A percentile compares a stretch with the other conserved stretches of the same genome.
These are phyloP conservation scores for Ploettnerulaceae sp. DNA, from an alignment of 2,329 filamentous ascomycete species.

Conservation along the genomic window DNA sequence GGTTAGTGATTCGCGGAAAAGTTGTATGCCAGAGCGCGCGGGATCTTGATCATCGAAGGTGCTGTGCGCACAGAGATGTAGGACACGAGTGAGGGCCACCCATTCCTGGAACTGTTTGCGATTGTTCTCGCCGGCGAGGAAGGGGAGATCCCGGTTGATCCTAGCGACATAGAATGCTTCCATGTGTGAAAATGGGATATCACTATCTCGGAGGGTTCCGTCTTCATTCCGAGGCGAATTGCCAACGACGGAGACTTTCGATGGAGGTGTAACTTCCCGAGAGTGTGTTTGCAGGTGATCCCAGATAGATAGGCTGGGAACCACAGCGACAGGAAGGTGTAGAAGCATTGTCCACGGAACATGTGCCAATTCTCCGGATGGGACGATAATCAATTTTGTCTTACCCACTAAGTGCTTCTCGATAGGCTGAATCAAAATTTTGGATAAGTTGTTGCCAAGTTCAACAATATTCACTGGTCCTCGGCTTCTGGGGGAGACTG, in stretches of 20 bases:
- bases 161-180: slow-evolving; percentile 7
- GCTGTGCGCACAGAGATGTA: slow-evolving; percentile 5
- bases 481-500: not conserved
- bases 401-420: not conserved
- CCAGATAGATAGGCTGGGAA: slow-evolving; percentile 6
- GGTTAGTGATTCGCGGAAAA: not conserved
- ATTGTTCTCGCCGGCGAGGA: slow-evolving; percentile 1
- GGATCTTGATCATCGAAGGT: slow-evolving; percentile 5
- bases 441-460: not conserved
- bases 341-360: slow-evolving; percentile 5
- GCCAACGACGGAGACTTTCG: slow-evolving; percentile 5
- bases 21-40: slow-evolving; percentile 1
- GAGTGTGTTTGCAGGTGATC: slow-evolving; percentile 5
- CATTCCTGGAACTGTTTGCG: slow-evolving; percentile 2
- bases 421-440: slow-evolving; percentile 5
- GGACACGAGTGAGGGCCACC: not conserved
- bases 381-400: slow-evolving; percentile 4
- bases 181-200: slow-evolving; percentile 5
- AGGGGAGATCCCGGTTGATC: not conserved
- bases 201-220: not conserved
- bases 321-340: not conserved
- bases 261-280: not conserved
- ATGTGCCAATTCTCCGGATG: slow-evolving; percentile 3
- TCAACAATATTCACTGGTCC: not conserved
- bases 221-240: slow-evolving; percentile 3